Evolutionary conservation across 2,329 filamentous ascomycete genomes (phyloP).

Genomic region (Cyphellophora attinorum): DNA sequence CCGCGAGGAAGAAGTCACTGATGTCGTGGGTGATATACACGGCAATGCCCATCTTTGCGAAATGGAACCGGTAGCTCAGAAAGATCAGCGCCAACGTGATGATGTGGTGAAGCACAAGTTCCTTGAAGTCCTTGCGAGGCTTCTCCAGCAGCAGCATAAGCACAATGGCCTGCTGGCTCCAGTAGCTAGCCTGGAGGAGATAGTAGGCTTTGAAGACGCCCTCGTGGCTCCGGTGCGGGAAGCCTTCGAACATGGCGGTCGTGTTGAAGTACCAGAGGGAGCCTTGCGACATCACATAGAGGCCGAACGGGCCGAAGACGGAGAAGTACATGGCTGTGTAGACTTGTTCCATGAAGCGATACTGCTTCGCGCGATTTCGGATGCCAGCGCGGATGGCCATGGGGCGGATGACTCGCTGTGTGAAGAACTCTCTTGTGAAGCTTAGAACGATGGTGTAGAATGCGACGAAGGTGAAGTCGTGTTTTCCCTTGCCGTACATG

Average conservation of each 20-base stretch:
- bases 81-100: slow-evolving; percentile 70
- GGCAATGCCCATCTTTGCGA: slow-evolving; percentile 79
- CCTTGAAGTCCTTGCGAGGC: slow-evolving; percentile 80
- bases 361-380: slow-evolving; percentile 60
- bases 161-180: slow-evolving; percentile 80
- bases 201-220: slow-evolving; percentile 82
- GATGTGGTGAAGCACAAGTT: slow-evolving; percentile 77
- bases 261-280: slow-evolving; percentile 82
- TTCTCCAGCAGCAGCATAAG: slow-evolving; percentile 74
- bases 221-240: slow-evolving; percentile 68
- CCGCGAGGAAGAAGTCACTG: slow-evolving; percentile 81
- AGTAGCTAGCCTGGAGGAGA: slow-evolving; percentile 79
- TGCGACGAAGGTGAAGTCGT: slow-evolving; percentile 68
- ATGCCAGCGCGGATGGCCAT: slow-evolving; percentile 59
- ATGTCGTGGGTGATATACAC: slow-evolving; percentile 88
- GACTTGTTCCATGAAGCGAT: slow-evolving; percentile 82
- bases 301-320: slow-evolving; percentile 64
- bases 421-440: slow-evolving; percentile 83
- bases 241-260: slow-evolving; percentile 70
- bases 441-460: slow-evolving; percentile 79
- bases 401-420: slow-evolving; percentile 72
- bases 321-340: slow-evolving; percentile 83
- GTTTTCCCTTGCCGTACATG: slow-evolving; percentile 72
- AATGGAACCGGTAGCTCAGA: slow-evolving; percentile 81
- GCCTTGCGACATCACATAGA: slow-evolving; percentile 69